A percentile compares a stretch with the other conserved stretches of the same genome.
phyloP scores from a whole-genome alignment of 495 filamentous ascomycete species.

The Coniosporium apollinis region DNA sequence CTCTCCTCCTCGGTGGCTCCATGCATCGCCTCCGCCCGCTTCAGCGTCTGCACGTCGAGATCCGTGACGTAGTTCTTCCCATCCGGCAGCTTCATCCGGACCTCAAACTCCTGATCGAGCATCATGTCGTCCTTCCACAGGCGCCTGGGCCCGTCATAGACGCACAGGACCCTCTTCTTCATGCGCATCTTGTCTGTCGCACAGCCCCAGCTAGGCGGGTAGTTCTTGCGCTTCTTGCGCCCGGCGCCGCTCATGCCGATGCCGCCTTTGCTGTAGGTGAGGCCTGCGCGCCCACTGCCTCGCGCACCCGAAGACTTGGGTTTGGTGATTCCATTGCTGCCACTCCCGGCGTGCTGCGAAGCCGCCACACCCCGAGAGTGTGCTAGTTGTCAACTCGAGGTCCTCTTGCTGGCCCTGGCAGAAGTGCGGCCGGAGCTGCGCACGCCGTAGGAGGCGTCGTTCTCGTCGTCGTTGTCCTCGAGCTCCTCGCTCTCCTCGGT shows the following conservation, averaged over 20 bases:
- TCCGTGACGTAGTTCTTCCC: constrained; percentile 72
- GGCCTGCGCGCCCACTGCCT: constrained; percentile 19
- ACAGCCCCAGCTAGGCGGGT: constrained; percentile 85
- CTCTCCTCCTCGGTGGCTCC: constrained; percentile 67
- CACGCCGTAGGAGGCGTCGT: constrained; percentile 40
- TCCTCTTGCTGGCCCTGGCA: constrained; percentile 26
- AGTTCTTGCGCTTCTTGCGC: constrained; percentile 79
- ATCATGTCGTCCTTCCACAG: constrained; percentile 99
- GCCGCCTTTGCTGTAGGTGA: constrained; percentile 32
- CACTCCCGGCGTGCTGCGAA: constrained; percentile 39
- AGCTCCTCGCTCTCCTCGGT: constrained; percentile 40
- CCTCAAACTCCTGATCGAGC: constrained; percentile 88
- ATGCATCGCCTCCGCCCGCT: constrained; percentile 66
- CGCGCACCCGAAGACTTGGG: too few relatives aligned
- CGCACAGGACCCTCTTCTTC: constrained; percentile 88
- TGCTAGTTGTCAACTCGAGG: constrained; percentile 40
- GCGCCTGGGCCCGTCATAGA: constrained; percentile 76
- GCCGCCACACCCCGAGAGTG: constrained; percentile 34
- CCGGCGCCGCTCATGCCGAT: constrained; percentile 25
- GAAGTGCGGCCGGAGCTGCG: constrained; percentile 32
- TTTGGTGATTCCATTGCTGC: constrained; percentile 31
- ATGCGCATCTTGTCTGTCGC: constrained; percentile 83
- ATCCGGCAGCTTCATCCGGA: constrained; percentile 59
- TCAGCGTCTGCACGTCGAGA: constrained; percentile 79
- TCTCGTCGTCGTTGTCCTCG: constrained; percentile 45